Base-by-base conservation (phyloP, 1,139 yeast species). In the Schizosaccharomyces versatilis region DNA sequence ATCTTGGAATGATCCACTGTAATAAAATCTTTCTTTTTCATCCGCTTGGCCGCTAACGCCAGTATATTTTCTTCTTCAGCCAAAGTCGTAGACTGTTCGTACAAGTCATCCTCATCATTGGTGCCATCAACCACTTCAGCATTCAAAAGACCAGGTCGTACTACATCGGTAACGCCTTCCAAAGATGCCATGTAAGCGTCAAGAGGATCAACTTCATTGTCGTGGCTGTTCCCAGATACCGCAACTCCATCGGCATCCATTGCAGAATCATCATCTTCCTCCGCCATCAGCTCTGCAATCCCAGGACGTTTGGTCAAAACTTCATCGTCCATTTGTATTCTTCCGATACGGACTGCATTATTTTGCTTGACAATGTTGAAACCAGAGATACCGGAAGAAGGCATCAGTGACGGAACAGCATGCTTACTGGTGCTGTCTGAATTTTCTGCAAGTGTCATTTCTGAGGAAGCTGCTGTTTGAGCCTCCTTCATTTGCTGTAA, bases 1-100 rank as follows among this genome's bases (percentile, higher is more conserved):
- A 77, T 66, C 57, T 66, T 60, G 52, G 75, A 59, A 66, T 80
- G 78, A 59, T 78, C 76, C 2, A 74, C 66, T 9, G 62, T 63
- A 14, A 68, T 68, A 9, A 73, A 66, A 47, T 69, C 71, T 60
- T 74, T 75, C 57, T 67, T 66, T 53, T 66, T 67, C 59, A 70
- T 69, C 59, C 69, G 71, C 52, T 69, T 68, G 7, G 58, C 57
- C 2, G 63, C 57, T 38, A 68, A 59, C 54, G 67, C 66, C 14
- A 61, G 64, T 1, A 63, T 63, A 38, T 62, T 61, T 36, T 59
- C 61, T 1, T 59, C 60, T 17, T 53, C 58, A 10, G 60, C 63
- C 9, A 58, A 62, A n/a, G 62, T 66, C 32, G 61, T 65, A 38
- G 54, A 40, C 38, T 51, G 53, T 7, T 59, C 65, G 12, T 60